Evolutionary conservation across 768 basidiomycete species (phyloP).

Genomic region (Amylocystis lapponica): DNA sequence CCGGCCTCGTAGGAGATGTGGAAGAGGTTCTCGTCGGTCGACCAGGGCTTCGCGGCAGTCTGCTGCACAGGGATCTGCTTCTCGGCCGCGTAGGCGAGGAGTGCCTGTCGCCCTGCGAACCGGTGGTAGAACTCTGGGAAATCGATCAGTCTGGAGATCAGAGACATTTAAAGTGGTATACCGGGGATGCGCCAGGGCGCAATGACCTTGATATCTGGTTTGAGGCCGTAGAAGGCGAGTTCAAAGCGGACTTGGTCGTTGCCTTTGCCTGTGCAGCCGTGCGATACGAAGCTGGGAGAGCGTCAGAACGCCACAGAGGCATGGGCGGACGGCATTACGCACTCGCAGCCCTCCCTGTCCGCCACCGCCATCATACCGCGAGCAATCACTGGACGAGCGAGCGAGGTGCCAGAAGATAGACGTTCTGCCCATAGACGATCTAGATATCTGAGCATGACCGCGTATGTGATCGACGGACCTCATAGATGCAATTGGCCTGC

Average conservation of each 20-base stretch:
- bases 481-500: conserved; percentile 98
- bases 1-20: conserved; percentile 99
- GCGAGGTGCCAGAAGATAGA: conserved; percentile 95
- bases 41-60: conserved; percentile 97
- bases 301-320: neutral
- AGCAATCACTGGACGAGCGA: conserved; percentile 97
- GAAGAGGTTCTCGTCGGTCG: conserved; percentile 98
- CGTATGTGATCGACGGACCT: conserved; percentile 43
- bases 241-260: conserved; percentile 99
- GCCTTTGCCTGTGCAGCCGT: conserved; percentile 99
- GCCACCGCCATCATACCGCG: conserved; percentile 97
- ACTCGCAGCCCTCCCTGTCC: conserved; percentile 93
- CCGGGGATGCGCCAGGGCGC: conserved; percentile 97
- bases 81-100: conserved; percentile 83
- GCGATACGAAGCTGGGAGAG: conserved; percentile 75
- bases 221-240: conserved; percentile 96
- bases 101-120: conserved; percentile 91
- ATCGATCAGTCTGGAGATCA: no score
- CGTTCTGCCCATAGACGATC: conserved; percentile 55
- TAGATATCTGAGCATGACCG: neutral
- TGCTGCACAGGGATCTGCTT: conserved; percentile 91
- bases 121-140: conserved; percentile 88
- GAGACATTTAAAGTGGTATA: conserved; percentile 30
- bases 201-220: conserved; percentile 97
- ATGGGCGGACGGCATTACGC: conserved; percentile 27